phyloP scores from a whole-genome alignment of 1,284 basidiomycete species.

The Coniophora puteana region DNA sequence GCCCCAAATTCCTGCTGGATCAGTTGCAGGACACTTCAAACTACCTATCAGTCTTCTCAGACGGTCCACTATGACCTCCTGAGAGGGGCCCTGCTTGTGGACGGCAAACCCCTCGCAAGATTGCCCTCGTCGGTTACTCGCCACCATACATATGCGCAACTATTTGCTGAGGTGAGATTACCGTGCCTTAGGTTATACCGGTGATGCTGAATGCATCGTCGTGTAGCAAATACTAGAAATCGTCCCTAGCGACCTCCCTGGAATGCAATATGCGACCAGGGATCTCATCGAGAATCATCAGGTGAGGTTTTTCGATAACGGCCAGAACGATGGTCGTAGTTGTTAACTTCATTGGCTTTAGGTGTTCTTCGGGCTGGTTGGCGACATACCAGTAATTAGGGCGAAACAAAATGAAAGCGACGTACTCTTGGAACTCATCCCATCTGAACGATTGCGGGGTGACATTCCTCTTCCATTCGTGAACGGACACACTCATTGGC shows the following conservation, averaged over 20 bases:
- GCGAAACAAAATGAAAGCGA: slow-evolving; percentile 12
- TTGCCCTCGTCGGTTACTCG: slow-evolving; percentile 30
- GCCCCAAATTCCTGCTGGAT: slow-evolving; percentile 35
- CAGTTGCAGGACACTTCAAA: slow-evolving; percentile 15
- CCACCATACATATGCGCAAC: slow-evolving; percentile 28
- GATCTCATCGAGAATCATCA: slow-evolving; percentile 16
- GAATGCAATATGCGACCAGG: slow-evolving; percentile 33
- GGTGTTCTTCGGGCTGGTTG: slow-evolving; percentile 29
- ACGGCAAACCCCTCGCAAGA: slow-evolving; percentile 35
- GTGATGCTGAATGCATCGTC: neutral
- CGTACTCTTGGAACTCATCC: slow-evolving; percentile 33
- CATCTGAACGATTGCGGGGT: slow-evolving; percentile 22
- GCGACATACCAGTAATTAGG: slow-evolving; percentile 26
- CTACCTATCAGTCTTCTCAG: slow-evolving; percentile 11
- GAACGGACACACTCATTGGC: slow-evolving; percentile 35
- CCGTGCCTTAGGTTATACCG: neutral
- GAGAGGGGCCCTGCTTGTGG: slow-evolving; percentile 37
- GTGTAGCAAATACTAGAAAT: slow-evolving; percentile 29
- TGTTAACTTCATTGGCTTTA: slow-evolving; percentile 7
- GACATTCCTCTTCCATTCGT: slow-evolving; percentile 38
- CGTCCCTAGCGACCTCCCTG: slow-evolving; percentile 26
- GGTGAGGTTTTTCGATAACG: no score
- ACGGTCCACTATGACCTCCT: slow-evolving; percentile 37
- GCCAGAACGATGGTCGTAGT: no score
- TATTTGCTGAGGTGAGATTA: slow-evolving; percentile 28